Evolutionary conservation across 345 rosid species (phyloP), one percentile per base, ranked within the genome.

Genomic region (Ailanthus altissimus): DNA sequence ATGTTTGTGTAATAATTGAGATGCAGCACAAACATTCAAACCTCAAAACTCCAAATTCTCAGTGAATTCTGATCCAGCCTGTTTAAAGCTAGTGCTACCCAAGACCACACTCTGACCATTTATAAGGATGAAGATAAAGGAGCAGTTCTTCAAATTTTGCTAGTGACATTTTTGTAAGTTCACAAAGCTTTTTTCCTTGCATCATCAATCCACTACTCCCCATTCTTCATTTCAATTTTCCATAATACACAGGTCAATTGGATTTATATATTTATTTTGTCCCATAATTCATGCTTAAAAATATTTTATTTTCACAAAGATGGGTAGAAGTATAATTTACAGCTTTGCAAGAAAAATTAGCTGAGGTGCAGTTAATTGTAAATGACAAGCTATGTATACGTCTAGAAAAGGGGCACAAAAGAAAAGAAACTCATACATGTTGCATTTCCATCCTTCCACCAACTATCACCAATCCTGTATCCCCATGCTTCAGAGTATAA

Each of bases 361-460:
- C 42, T 28, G n/a, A 50, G 25, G 5, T 18, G 16, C 51, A 70
- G 32, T 32, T 40, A 61, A 60, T 50, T 18, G 40, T n/a, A 38
- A 42, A 58, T 45, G 12, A 58, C 12, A 49, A 68, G 80, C 46
- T 49, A 54, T 23, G 38, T 32, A 32, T 32, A 32, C 3, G 38
- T 32, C 38, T 32, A 32, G 6, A 72, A 5, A n/a, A 66, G 16
- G 10, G 20, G 20, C n/a, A 46, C 18, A 77, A 58, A 54, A 3
- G 5, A 56, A 66, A 26, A 51, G 72, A 46, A 11, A 74, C 63
- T 82, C 89, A 85, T 91, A 93, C 99, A 92, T 93, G 94, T 79
- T 87, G 98, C 85, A 88, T 68, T 85, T 96, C 97, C 97, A 93
- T 96, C 85, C 99, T 88, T 78, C 98, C 99, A 78, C 98, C 97